These are phyloP conservation scores for Nicotiana paniculata DNA, from an alignment of 257 asterid species.

Conservation along the genomic window DNA sequence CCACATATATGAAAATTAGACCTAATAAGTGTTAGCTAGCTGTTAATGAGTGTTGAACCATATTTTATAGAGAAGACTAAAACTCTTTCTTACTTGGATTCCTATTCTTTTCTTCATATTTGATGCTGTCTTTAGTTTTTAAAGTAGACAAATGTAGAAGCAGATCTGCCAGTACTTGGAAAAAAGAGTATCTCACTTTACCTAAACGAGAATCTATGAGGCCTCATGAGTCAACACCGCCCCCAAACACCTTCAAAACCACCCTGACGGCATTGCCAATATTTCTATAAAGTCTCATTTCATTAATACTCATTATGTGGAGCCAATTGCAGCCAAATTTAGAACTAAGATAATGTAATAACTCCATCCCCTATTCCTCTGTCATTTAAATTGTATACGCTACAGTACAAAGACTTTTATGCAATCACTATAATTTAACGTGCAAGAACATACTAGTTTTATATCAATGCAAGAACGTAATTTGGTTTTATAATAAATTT, in stretches of 20 bases:
- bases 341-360: not conserved
- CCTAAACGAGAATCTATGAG: not conserved
- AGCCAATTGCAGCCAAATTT: not conserved
- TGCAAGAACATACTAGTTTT: too few relatives aligned
- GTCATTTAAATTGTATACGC: not conserved
- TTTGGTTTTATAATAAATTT: too few relatives aligned
- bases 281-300: not conserved
- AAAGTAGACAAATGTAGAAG: not conserved
- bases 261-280: not conserved
- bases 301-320: too few relatives aligned
- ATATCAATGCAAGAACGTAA: too few relatives aligned
- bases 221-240: not conserved
- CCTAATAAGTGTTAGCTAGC: not conserved
- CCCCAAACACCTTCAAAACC: not conserved
- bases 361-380: not conserved
- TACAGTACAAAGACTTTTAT: too few relatives aligned
- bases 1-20: not conserved
- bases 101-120: not conserved
- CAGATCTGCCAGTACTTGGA: not conserved
- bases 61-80: not conserved
- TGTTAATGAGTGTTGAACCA: not conserved
- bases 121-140: not conserved
- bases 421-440: not conserved
- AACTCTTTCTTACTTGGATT: not conserved
- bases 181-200: not conserved